Evolutionary conservation across 2,329 filamentous ascomycete genomes (phyloP), one percentile per base, ranked within the genome.

Genomic region (Xylariaceae sp.): DNA sequence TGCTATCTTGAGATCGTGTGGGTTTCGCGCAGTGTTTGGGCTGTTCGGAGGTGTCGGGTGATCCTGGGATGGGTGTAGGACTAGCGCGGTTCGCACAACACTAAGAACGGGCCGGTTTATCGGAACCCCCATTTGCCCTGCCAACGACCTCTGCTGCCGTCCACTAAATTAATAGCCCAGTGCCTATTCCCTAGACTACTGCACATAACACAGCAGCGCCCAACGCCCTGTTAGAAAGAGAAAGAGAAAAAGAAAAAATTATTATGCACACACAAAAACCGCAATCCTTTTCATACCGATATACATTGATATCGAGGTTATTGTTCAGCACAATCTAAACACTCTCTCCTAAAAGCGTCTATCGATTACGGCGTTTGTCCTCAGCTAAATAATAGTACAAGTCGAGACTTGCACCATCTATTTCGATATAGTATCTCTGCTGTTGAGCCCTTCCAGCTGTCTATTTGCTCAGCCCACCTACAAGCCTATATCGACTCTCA

Each of bases 21-120:
- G 32, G 54, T 57, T 49, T 57, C 43, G 50, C 26, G 21, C 30
- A 27, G 49, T 37, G 49, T 52, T 52, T 56, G 48, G 47, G 43
- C 37, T 49, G 32, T 24, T 33, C 39, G 21, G 43, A 24, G 23
- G 32, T 30, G 51, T 54, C 47, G 27, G 39, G 35, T 18, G 18
- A 45, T 45, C 29, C 45, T 32, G 15, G 23, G 23, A 44, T 23
- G 33, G 39, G 30, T 42, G 32, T 23, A 26, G n/a, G 23, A n/a
- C 15, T 37, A 49, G 26, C n/a, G 6, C 32, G 15, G 13, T 15
- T 35, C 15, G 3, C 8, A 13, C 15, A n/a, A n/a, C 27, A 18
- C 15, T n/a, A 45, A 35, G 10, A 18, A 2, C 16, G 3, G 27
- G 40, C 15, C 48, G 49, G 43, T 29, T 45, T 45, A 50, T 45